Evolutionary conservation across 306 rosid species (phyloP).

Genomic region (Gastrolobium bilobum): DNA sequence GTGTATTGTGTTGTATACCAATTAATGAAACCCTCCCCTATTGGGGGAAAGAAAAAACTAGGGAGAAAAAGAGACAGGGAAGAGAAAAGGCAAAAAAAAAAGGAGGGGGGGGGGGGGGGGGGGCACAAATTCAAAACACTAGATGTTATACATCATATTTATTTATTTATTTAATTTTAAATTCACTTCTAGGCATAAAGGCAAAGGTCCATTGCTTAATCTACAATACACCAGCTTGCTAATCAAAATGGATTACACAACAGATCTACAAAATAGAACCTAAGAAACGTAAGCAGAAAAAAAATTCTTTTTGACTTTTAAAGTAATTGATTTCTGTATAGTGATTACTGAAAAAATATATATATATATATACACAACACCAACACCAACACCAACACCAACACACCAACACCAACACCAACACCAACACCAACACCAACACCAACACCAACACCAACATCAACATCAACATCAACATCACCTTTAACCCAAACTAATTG

Average conservation of each 20-base stretch:
- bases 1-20: neutral
- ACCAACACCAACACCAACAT: too few species aligned
- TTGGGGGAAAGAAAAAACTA: too few species aligned
- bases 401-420: too few species aligned
- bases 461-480: too few species aligned
- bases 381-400: too few species aligned
- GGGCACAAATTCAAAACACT: neutral
- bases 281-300: neutral
- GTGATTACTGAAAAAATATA: too few species aligned
- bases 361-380: too few species aligned
- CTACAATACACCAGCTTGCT: neutral
- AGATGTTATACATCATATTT: neutral
- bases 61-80: neutral
- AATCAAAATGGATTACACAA: neutral
- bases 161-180: neutral
- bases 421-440: too few species aligned
- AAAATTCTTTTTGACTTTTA: neutral
- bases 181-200: slow-evolving; percentile 17
- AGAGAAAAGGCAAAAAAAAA: neutral
- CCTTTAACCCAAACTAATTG: too few species aligned
- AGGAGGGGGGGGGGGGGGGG: neutral
- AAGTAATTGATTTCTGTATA: too few species aligned
- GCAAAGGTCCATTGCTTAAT: slow-evolving; percentile 29
- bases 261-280: neutral
- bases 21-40: slow-evolving; percentile 2